These are phyloP conservation scores for Purshia tridentata DNA, from an alignment of 306 rosid species.

Conservation along the genomic window DNA sequence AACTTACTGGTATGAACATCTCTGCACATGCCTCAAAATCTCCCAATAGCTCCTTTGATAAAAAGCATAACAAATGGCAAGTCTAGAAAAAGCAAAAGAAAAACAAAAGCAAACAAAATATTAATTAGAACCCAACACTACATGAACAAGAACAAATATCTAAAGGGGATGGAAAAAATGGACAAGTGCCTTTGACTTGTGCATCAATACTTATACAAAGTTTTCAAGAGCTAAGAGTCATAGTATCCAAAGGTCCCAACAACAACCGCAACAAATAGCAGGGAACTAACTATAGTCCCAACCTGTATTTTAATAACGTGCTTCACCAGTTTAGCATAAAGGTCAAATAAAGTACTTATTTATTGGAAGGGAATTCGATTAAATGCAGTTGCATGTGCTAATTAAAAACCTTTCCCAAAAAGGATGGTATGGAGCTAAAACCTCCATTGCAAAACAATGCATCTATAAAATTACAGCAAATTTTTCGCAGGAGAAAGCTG, in stretches of 20 bases:
- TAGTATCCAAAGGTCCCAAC: conserved; percentile 3
- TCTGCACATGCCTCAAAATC: conserved; percentile 97
- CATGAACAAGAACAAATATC: conserved; percentile 14
- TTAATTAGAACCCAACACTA: neutral
- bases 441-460: neutral
- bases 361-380: neutral
- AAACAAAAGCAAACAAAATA: neutral
- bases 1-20: conserved; percentile 89
- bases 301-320: neutral
- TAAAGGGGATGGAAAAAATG: neutral
- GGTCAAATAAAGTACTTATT: neutral
- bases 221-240: conserved; percentile 2
- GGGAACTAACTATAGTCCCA: neutral
- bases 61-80: conserved; percentile 86
- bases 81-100: conserved; percentile 52
- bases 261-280: conserved; percentile 13
- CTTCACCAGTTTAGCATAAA: neutral
- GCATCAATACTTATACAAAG: neutral
- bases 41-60: conserved; percentile 92
- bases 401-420: neutral
- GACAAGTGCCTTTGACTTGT: neutral
- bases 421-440: neutral
- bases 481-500: neutral
- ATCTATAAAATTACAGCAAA: neutral
- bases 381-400: neutral